Percentiles rank a stretch among this genome's conserved stretches.
Conservation (phyloP, 2,329 filamentous ascomycete genomes). For the Xylariaceae sp. region DNA sequence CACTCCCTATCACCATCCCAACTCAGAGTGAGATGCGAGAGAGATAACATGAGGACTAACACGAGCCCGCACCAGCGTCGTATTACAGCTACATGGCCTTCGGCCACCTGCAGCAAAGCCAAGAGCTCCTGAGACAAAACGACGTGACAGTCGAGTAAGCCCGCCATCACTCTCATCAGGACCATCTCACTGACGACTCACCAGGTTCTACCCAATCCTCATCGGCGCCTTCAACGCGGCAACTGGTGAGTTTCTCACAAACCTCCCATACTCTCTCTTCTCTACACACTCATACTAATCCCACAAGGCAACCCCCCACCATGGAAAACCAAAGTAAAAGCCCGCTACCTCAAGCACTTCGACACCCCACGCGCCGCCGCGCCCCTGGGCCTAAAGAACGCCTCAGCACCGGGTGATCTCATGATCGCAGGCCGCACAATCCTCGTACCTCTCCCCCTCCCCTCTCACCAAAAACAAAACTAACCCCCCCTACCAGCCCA, state of each 20-base stretch:
- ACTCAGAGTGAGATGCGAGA: not conserved
- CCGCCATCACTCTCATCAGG: slow-evolving; percentile 1
- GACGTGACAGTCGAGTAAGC: slow-evolving; percentile 61
- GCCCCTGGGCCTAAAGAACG: slow-evolving; percentile 35
- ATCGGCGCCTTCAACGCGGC: slow-evolving; percentile 61
- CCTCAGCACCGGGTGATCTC: slow-evolving; percentile 40
- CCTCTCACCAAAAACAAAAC: not conserved
- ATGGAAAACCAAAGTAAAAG: slow-evolving; percentile 66
- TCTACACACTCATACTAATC: not conserved
- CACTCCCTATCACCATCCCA: no score
- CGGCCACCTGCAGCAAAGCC: slow-evolving; percentile 52
- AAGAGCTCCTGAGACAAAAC: slow-evolving; percentile 50
- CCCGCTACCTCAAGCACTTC: slow-evolving; percentile 42
- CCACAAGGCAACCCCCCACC: slow-evolving; percentile 63
- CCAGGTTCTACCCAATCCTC: slow-evolving; percentile 66
- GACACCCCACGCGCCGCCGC: slow-evolving; percentile 39
- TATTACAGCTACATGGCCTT: slow-evolving; percentile 55
- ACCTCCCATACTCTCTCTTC: no score
- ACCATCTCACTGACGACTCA: not conserved
- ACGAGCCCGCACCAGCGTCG: slow-evolving; percentile 49
- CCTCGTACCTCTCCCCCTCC: slow-evolving; percentile 28
- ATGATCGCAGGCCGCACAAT: slow-evolving; percentile 40
- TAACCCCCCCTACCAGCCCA: slow-evolving; percentile 36
- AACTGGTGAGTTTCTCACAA: slow-evolving; percentile 41
- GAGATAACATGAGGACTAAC: slow-evolving; percentile 1